Evolutionary conservation across 345 rosid species (phyloP), one percentile per base, ranked within the genome.

Genomic region (Bretschneidera sinensis): DNA sequence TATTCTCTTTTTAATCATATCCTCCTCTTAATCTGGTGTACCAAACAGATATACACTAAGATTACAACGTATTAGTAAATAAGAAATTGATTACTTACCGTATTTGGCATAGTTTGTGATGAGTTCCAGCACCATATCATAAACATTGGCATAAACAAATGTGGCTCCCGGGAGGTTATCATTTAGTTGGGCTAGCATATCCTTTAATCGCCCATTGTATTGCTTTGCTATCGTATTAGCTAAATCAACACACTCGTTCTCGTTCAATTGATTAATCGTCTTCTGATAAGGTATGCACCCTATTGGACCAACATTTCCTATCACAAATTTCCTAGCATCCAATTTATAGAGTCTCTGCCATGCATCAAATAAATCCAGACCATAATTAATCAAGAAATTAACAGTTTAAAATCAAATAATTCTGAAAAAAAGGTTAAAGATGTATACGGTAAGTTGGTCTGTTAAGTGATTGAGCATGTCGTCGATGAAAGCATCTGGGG

Each of bases 211-310:
- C 21, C 75, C 74, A 67, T 89, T 92, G 77, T 89, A 89, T 47
- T 84, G 89, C 60, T 51, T 23, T 0, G 98, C 95, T 8, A 92
- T 61, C 66, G 84, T 71, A 64, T 92, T 87, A 16, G 98, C 71
- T 66, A 89, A 78, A 13, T 73, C 96, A 51, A 92, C 95, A 19
- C 95, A 92, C 64, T 89, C 78, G 7, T 76, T 82, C 22, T 82
- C 80, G 0, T 65, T 72, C 53, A 89, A 33, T 54, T 77, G 97
- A 58, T 84, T 85, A 24, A 87, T 74, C 0, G 94, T 86, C 68
- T 77, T 87, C 62, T 92, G 98, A 66, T 92, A 89, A 0, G 98
- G 98, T 52, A 92, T 89, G 75, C 98, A 92, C 0, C 98, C 98
- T 9, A 92, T 82, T 0, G 98, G 97, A n/a, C 89, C 98, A 0